phyloP scores from a whole-genome alignment of 805 yeast genomes.

The Candida succiphila region DNA sequence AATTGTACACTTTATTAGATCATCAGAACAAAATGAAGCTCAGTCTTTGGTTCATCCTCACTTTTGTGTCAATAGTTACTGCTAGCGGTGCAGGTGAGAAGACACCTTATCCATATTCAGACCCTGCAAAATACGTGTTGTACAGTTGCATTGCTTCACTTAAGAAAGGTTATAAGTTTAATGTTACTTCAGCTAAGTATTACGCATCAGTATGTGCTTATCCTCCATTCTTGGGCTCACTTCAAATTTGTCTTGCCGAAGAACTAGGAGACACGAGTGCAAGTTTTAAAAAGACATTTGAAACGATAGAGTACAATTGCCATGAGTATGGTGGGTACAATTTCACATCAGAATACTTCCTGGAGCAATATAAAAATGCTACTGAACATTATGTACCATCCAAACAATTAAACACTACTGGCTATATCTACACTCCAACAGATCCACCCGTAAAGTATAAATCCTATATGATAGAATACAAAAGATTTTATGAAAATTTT shows the following conservation, averaged over 20 bases:
- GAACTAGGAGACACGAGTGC: background rate
- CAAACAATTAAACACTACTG: background rate
- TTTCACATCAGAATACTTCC: background rate
- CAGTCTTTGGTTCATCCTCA: too few relatives aligned
- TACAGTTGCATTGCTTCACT: background rate
- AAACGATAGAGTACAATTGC: background rate
- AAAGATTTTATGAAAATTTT: slow-evolving; percentile 9
- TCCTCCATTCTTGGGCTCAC: background rate
- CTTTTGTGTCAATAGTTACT: too few relatives aligned
- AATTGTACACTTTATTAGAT: too few relatives aligned
- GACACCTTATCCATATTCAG: background rate
- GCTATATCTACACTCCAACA: background rate
- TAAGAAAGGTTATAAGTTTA: background rate
- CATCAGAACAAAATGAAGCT: too few relatives aligned
- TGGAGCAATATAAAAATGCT: slow-evolving; percentile 5
- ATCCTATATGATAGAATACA: background rate
- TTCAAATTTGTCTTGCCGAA: background rate
- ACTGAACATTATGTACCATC: background rate
- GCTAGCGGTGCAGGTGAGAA: background rate
- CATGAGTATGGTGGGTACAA: background rate
- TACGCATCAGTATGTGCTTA: background rate
- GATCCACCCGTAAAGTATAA: background rate
- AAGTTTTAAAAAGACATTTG: background rate
- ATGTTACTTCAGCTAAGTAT: background rate
- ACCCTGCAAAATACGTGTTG: background rate